These are phyloP conservation scores for Albugo candida DNA, from an alignment of 352 stramenopile species.

Conservation along the genomic window DNA sequence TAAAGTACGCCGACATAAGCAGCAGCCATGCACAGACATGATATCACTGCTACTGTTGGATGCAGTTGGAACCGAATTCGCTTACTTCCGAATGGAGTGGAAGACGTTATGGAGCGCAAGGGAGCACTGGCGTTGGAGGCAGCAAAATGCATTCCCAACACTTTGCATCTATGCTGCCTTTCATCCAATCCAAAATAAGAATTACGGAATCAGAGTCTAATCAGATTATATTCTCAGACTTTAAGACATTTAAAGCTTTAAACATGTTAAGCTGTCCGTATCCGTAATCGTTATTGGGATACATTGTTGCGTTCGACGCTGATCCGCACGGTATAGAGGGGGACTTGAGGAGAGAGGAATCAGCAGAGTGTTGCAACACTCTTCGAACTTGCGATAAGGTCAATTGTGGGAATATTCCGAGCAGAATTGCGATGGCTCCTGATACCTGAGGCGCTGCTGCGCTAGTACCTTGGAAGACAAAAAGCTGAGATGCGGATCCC, in stretches of 20 bases:
- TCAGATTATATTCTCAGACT: no score
- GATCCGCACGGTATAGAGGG: constrained; percentile 18
- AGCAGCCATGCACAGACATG: constrained; percentile 62
- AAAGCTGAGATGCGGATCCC: constrained; percentile 20
- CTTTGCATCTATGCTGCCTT: no score
- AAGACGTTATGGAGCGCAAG: no score
- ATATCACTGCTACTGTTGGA: constrained; percentile 19
- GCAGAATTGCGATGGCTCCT: constrained; percentile 28
- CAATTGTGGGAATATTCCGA: constrained; percentile 17
- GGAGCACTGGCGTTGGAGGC: no score
- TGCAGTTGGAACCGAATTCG: not conserved
- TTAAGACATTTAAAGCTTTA: constrained; percentile 1
- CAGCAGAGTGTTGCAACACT: constrained; percentile 15
- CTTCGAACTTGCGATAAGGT: constrained; percentile 23
- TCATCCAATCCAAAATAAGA: no score
- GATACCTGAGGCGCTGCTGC: constrained; percentile 43
- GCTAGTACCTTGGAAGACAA: constrained; percentile 37
- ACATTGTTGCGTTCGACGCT: constrained; percentile 9
- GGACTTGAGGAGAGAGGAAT: constrained; percentile 9
- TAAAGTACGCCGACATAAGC: constrained; percentile 79
- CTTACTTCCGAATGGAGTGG: no score
- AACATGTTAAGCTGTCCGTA: constrained; percentile 9
- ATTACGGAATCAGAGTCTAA: no score
- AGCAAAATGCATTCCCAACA: no score
- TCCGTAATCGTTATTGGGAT: constrained; percentile 24